Evolutionary conservation across 345 rosid genomes (phyloP), one percentile per base, ranked within the genome.

Genomic region (Citrus australasica): DNA sequence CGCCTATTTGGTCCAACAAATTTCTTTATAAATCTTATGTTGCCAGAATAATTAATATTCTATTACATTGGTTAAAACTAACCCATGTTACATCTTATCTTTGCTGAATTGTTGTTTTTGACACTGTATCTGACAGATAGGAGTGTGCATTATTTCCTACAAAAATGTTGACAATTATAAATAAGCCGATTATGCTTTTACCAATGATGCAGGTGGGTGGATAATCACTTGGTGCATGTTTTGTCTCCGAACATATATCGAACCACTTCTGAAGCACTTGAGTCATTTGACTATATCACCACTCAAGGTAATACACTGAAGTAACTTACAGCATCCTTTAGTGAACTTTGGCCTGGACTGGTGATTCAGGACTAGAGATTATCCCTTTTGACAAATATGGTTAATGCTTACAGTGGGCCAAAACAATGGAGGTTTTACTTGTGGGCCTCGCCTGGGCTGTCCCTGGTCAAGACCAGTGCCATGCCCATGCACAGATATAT

Each of bases 161-260:
- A 17, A 65, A 65, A 65, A 19, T n/a, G 22, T 32, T 27, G 63
- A 27, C 33, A 33, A 33, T 53, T 35, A 30, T 25, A 63, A 51
- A 71, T 55, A 67, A 78, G 67, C 69, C 76, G 40, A 74, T 84
- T 7, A 38, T 77, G 37, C 33, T 42, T 58, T 61, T 68, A 51
- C 25, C 46, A 22, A 17, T 73, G 22, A 70, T 83, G 77, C 74
- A 92, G 99, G 88, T 96, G 97, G 99, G 99, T 94, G 16, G 97
- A 96, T 84, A 85, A 88, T 85, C 97, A 92, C 84, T 86, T 96
- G 86, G 98, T 94, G 77, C 98, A 94, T 85, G 85, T 96, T 75
- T 81, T 94, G 79, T 94, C 97, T 40, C 99, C 98, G 64, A 94
- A 96, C 86, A 96, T 94, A 59, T 96, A 91, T 83, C 89, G 98